Percentiles rank a stretch among this genome's conserved stretches.
phyloP scores from a whole-genome alignment of 2,329 filamentous ascomycete species.

The Colletotrichum trifolii region DNA sequence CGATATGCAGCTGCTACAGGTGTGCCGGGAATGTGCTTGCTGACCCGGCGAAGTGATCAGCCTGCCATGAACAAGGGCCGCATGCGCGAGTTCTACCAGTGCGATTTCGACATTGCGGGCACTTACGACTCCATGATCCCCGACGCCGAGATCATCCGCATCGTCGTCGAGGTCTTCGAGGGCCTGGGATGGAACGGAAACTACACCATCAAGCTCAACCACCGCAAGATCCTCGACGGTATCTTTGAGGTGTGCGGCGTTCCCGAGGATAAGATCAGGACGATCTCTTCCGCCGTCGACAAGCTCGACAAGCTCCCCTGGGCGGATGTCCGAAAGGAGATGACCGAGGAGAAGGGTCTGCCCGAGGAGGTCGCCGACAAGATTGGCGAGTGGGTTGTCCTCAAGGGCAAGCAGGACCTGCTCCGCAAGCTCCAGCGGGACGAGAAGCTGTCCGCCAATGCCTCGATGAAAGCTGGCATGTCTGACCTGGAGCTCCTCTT shows the following conservation, averaged over 20 bases:
- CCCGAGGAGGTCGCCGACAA: slow-evolving; percentile 81
- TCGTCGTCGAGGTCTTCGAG: slow-evolving; percentile 87
- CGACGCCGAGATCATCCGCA: slow-evolving; percentile 88
- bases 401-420: slow-evolving; percentile 80
- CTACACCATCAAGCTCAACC: slow-evolving; percentile 93
- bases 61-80: slow-evolving; percentile 90
- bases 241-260: slow-evolving; percentile 93
- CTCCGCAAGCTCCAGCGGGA: slow-evolving; percentile 77
- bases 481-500: slow-evolving; percentile 85
- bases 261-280: slow-evolving; percentile 84
- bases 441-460: slow-evolving; percentile 75
- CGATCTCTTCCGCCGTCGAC: slow-evolving; percentile 93
- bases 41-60: slow-evolving; percentile 68
- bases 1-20: background rate
- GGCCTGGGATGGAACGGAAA: slow-evolving; percentile 77
- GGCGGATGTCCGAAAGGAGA: slow-evolving; percentile 90
- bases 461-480: slow-evolving; percentile 81
- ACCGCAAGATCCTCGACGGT: slow-evolving; percentile 92
- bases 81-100: slow-evolving; percentile 97
- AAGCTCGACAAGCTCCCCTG: slow-evolving; percentile 95
- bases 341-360: slow-evolving; percentile 92
- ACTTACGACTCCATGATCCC: slow-evolving; percentile 90
- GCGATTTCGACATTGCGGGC: slow-evolving; percentile 95
- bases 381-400: slow-evolving; percentile 86
- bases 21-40: background rate